Evolutionary conservation across 2,329 filamentous ascomycete species (phyloP).

Genomic region (Metarhizium sp.): DNA sequence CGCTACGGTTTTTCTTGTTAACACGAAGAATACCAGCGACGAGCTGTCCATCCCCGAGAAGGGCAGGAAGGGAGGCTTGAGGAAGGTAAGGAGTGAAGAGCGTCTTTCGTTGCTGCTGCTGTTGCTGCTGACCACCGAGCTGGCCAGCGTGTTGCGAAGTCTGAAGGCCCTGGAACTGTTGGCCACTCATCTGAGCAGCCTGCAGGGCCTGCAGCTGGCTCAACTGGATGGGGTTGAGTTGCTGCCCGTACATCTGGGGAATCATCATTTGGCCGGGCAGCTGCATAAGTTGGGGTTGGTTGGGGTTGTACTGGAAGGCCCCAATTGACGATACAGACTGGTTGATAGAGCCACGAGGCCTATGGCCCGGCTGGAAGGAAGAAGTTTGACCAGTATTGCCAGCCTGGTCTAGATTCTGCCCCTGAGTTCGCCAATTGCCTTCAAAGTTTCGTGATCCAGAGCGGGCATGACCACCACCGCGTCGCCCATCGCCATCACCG

Average conservation of each 20-base stretch:
- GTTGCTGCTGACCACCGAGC: constrained; percentile 45
- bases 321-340: constrained; percentile 78
- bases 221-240: constrained; percentile 79
- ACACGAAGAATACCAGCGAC: constrained; percentile 94
- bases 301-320: constrained; percentile 73
- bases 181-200: constrained; percentile 72
- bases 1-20: constrained; percentile 99
- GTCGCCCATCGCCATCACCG: constrained; percentile 53
- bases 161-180: constrained; percentile 59
- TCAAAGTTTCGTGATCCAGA: constrained; percentile 91
- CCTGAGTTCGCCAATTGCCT: constrained; percentile 89
- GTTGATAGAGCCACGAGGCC: constrained; percentile 73
- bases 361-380: constrained; percentile 87
- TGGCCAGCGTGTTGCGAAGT: constrained; percentile 65
- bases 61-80: constrained; percentile 83
- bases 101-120: constrained; percentile 92
- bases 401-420: constrained; percentile 50
- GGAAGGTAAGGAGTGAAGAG: constrained; percentile 96
- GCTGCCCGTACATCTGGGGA: constrained; percentile 79
- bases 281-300: constrained; percentile 73
- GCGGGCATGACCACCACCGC: constrained; percentile 72
- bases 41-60: constrained; percentile 84
- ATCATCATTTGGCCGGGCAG: constrained; percentile 80
- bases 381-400: constrained; percentile 44
- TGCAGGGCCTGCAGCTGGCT: constrained; percentile 88